Evolutionary conservation across 2,329 filamentous ascomycete genomes (phyloP), one percentile per base, ranked within the genome.

Genomic region (Penicillium hesseltinei): DNA sequence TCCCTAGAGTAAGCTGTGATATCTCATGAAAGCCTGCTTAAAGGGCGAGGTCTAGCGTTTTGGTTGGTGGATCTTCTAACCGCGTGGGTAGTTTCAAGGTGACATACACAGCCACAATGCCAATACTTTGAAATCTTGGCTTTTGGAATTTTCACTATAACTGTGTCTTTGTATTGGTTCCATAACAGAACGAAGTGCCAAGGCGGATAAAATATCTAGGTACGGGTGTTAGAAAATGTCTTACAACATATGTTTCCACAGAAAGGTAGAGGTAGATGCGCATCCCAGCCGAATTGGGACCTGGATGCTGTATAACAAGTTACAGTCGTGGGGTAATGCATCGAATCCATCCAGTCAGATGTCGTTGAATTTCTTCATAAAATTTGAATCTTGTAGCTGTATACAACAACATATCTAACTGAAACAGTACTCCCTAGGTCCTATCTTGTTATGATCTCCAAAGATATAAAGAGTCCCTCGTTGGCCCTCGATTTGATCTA

Each of bases 41-140:
- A 39, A 21, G 0, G 36, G 17, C 3, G 17, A 19, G 9, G 36
- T 19, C 36, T 39, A 39, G 36, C 36, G 9, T n/a, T 8, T 27
- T 48, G 51, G 51, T 48, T 54, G 35, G 51, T 48, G 51, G 43
- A 47, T 54, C 43, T 40, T 54, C 17, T 48, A 54, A 40, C n/a
- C 21, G 51, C 35, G 33, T 31, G 2, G 44, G 1, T 19, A n/a
- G 51, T 54, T 48, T 48, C 51, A 54, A 48, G 43, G 1, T 39
- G 36, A 15, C 42, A 42, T 40, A 11, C 48, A 52, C 35, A 40
- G 54, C 54, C 54, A 52, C 54, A 45, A 56, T 56, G 48, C 48
- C 48, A 52, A 42, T 45, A 29, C 23, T 46, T 11, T 3, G 2
- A 8, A 45, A 46, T 46, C 54, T 56, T 56, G 54, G 54, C 54